Evolutionary conservation across 164 flowering plant genomes (phyloP).

Genomic region (Magnolia kwangsiensis): DNA sequence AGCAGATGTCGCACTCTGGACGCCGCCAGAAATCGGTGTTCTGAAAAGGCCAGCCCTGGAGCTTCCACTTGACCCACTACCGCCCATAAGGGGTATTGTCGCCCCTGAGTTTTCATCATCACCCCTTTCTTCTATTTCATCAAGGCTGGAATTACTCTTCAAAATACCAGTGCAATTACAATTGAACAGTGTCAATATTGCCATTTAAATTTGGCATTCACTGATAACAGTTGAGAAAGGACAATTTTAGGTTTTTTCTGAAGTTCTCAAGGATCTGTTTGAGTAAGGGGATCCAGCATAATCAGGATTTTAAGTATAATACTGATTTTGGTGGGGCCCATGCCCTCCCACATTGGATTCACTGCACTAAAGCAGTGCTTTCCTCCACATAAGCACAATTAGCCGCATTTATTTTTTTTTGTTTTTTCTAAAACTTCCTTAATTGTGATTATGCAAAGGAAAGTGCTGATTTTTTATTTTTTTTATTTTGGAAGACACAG

Average conservation of each 20-base stretch:
- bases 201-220: conserved; percentile 23
- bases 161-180: conserved; percentile 41
- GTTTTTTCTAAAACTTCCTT: too few species aligned
- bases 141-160: conserved; percentile 49
- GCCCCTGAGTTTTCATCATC: conserved; percentile 23
- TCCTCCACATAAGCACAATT: too few species aligned
- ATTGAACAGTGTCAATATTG: conserved; percentile 25
- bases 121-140: conserved; percentile 25
- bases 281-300: not conserved
- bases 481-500: too few species aligned
- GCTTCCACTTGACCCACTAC: conserved; percentile 46
- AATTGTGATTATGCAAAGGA: too few species aligned
- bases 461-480: too few species aligned
- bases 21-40: conserved; percentile 99
- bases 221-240: not conserved
- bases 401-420: too few species aligned
- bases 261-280: not conserved
- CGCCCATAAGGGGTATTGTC: conserved; percentile 27
- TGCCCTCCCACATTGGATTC: too few species aligned
- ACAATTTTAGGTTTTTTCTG: not conserved
- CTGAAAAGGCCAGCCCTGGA: conserved; percentile 91
- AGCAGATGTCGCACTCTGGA: conserved; percentile 98
- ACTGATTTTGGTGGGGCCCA: not conserved
- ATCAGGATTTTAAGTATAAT: not conserved
- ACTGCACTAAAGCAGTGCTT: too few species aligned